phyloP scores from a whole-genome alignment of 306 rosid species.

The Abrus precatorius region DNA sequence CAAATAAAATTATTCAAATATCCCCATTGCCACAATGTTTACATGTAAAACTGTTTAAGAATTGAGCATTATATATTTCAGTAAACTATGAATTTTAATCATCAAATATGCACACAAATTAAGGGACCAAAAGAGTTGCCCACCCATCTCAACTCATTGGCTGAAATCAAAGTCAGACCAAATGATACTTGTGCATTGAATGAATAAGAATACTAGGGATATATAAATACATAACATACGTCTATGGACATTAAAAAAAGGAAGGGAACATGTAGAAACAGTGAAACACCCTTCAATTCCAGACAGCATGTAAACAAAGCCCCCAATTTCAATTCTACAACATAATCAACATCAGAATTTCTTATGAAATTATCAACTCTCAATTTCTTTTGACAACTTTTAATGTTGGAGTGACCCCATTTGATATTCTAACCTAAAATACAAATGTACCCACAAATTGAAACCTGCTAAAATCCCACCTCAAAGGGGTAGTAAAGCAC shows the following conservation, averaged over 20 bases:
- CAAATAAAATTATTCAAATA: neutral
- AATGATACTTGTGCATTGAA: neutral
- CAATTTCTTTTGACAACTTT: neutral
- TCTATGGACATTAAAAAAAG: neutral
- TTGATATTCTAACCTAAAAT: constrained; percentile 1
- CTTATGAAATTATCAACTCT: neutral
- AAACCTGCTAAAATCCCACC: neutral
- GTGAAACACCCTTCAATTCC: neutral
- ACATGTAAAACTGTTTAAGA: neutral
- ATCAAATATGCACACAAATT: neutral
- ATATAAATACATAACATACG: neutral
- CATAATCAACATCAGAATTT: neutral
- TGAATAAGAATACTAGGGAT: neutral
- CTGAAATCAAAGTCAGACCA: constrained; percentile 3
- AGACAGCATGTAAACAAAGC: neutral
- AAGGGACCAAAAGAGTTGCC: neutral
- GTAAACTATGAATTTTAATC: neutral
- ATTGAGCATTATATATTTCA: neutral
- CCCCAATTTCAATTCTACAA: neutral
- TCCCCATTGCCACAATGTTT: neutral
- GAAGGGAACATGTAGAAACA: neutral
- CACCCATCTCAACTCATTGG: neutral
- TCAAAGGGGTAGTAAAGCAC: neutral
- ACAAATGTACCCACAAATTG: neutral
- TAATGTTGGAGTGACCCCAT: neutral